These are phyloP conservation scores for Globisporangium rhizosaccharum DNA, from an alignment of 352 stramenopile genomes.

Conservation along the genomic window DNA sequence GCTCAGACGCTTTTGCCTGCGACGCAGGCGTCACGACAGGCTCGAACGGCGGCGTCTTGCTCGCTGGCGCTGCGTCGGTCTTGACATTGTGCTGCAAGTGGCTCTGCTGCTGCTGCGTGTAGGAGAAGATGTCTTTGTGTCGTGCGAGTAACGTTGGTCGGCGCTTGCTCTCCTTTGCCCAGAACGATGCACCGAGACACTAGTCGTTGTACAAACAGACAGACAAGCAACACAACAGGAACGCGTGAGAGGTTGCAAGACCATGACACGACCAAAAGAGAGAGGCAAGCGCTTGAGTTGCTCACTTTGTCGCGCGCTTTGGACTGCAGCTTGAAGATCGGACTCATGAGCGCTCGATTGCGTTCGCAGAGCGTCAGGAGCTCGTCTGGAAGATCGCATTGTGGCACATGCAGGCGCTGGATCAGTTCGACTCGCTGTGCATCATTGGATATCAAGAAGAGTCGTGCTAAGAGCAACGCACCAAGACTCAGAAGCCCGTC, in stretches of 20 bases:
- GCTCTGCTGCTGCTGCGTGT: slow-evolving; percentile 9
- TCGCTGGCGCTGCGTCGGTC: too few species aligned
- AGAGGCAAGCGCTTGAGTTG: too few species aligned
- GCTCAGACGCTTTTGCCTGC: slow-evolving; percentile 16
- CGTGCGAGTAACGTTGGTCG: slow-evolving; percentile 16
- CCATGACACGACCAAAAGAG: too few species aligned
- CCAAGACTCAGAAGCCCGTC: slow-evolving; percentile 27
- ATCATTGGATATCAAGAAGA: too few species aligned
- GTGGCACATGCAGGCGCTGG: background rate
- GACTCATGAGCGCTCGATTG: slow-evolving; percentile 34
- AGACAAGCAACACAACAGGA: too few species aligned
- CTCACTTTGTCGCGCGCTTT: slow-evolving; percentile 20
- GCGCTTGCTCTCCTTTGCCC: slow-evolving; percentile 32
- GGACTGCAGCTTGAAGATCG: slow-evolving; percentile 33
- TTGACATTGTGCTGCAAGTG: too few species aligned
- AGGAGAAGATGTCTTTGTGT: slow-evolving; percentile 23
- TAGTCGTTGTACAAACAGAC: background rate
- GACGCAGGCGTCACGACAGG: background rate
- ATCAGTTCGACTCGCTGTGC: background rate
- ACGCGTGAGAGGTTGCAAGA: too few species aligned
- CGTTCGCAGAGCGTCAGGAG: slow-evolving; percentile 31
- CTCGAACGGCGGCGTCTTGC: background rate
- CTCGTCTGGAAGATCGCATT: slow-evolving; percentile 18
- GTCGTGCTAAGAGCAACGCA: too few species aligned
- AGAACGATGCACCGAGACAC: slow-evolving; percentile 34